A percentile compares a stretch with the other conserved stretches of the same genome.
Conservation (phyloP, 768 basidiomycete genomes). For the Pulveroboletus frians region DNA sequence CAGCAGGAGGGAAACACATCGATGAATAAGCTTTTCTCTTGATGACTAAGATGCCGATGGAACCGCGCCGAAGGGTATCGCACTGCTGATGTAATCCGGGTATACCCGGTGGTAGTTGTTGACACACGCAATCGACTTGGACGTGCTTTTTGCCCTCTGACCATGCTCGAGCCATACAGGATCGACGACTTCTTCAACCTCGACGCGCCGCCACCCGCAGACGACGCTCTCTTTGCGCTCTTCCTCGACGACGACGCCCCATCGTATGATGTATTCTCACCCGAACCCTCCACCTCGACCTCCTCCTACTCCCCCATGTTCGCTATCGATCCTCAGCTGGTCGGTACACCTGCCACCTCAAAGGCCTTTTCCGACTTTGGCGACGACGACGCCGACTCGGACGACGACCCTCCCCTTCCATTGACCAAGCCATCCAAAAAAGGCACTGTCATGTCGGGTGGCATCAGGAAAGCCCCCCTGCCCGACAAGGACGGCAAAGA, state of each 20-base stretch:
- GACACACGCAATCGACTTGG: no score
- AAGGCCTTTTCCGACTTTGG: conserved; percentile 40
- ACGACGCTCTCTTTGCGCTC: conserved; percentile 39
- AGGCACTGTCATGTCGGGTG: conserved; percentile 69
- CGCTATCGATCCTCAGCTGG: conserved; percentile 72
- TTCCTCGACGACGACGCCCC: conserved; percentile 43
- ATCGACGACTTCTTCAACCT: conserved; percentile 64
- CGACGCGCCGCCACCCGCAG: conserved; percentile 39
- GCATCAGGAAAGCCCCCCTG: conserved; percentile 56
- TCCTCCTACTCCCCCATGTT: conserved; percentile 30
- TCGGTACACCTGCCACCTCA: conserved; percentile 55
- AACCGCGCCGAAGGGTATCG: conserved; percentile 5
- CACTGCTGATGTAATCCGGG: conserved; percentile 13
- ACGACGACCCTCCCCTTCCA: conserved; percentile 27
- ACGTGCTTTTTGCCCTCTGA: background rate
- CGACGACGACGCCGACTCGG: conserved; percentile 35
- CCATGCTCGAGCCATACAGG: conserved; percentile 23
- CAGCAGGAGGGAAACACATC: conserved; percentile 93
- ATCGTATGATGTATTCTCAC: conserved; percentile 22
- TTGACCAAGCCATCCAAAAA: conserved; percentile 51
- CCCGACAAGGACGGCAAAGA: conserved; percentile 33
- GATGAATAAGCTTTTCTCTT: conserved; percentile 88
- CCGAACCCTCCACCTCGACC: conserved; percentile 16
- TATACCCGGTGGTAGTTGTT: background rate
- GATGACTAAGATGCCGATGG: background rate